Percentiles rank a stretch among this genome's conserved stretches.
These are phyloP conservation scores for Neurospora sp. DNA, from an alignment of 495 filamentous ascomycete genomes.

Conservation along the genomic window DNA sequence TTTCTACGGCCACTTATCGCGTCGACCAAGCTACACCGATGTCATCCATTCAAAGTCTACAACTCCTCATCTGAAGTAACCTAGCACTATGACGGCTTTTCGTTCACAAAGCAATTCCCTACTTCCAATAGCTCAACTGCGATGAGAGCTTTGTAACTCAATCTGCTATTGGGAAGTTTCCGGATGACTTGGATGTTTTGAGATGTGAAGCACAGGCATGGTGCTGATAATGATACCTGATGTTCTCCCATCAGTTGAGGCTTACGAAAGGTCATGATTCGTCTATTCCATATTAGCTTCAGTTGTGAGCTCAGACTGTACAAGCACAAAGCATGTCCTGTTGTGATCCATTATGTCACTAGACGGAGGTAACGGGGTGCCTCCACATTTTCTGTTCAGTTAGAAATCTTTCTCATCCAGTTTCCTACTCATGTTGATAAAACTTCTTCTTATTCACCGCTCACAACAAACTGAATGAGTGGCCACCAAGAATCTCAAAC, in stretches of 20 bases:
- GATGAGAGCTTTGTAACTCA: neutral
- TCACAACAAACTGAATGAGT: neutral
- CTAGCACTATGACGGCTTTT: neutral
- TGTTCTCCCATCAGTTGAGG: neutral
- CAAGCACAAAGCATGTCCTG: neutral
- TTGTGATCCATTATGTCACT: neutral
- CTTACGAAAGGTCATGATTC: neutral
- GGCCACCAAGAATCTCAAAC: neutral
- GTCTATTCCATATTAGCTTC: neutral
- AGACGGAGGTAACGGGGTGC: too few species aligned
- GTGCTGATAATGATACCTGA: neutral
- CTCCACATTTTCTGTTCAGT: too few species aligned
- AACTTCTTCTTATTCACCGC: neutral
- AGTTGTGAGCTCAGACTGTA: neutral
- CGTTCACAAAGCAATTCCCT: neutral
- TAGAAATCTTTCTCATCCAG: neutral
- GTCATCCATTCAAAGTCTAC: neutral
- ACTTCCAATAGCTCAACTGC: neutral
- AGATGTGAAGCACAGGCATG: neutral
- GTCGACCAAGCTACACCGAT: neutral
- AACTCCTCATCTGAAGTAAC: neutral
- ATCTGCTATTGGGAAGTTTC: neutral
- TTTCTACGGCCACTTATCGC: neutral
- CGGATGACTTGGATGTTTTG: neutral
- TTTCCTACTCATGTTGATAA: neutral